phyloP scores from a whole-genome alignment of 2,329 filamentous ascomycete genomes.

The Pyricularia sp. region DNA sequence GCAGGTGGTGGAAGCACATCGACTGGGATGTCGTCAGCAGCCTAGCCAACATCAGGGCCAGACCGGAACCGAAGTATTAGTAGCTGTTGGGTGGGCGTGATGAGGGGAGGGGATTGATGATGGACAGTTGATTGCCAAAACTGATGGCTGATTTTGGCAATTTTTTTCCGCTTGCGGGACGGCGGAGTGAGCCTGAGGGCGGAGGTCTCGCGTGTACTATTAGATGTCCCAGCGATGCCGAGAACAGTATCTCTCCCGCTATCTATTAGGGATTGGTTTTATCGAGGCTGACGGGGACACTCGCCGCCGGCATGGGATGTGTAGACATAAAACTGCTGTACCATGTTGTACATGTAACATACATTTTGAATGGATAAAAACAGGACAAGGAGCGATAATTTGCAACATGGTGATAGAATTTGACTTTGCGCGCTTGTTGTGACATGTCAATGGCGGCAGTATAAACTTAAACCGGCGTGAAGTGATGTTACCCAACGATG shows the following conservation, averaged over 20 bases:
- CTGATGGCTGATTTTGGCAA: background rate
- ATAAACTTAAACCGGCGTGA: background rate
- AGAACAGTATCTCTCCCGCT: background rate
- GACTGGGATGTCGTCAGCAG: slow-evolving; percentile 67
- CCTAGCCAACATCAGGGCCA: slow-evolving; percentile 17
- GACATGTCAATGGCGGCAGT: background rate
- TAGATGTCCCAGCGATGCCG: background rate
- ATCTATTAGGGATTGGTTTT: background rate
- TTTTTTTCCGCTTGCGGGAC: background rate
- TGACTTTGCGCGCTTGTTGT: background rate
- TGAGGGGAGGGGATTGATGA: background rate
- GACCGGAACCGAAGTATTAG: slow-evolving; percentile 9
- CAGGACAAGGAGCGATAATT: slow-evolving; percentile 8
- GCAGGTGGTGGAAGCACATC: slow-evolving; percentile 77
- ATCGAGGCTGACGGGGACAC: background rate
- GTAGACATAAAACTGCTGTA: background rate
- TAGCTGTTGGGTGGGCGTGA: background rate
- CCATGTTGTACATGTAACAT: background rate
- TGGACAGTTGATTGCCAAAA: background rate
- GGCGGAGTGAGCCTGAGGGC: background rate
- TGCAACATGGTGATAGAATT: background rate
- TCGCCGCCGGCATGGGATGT: background rate
- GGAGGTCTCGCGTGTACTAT: background rate
- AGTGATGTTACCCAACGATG: background rate
- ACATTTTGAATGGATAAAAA: slow-evolving; percentile 8